Evolutionary conservation across 805 yeast species (phyloP).

Genomic region (Wickerhamomyces sydowiorum): DNA sequence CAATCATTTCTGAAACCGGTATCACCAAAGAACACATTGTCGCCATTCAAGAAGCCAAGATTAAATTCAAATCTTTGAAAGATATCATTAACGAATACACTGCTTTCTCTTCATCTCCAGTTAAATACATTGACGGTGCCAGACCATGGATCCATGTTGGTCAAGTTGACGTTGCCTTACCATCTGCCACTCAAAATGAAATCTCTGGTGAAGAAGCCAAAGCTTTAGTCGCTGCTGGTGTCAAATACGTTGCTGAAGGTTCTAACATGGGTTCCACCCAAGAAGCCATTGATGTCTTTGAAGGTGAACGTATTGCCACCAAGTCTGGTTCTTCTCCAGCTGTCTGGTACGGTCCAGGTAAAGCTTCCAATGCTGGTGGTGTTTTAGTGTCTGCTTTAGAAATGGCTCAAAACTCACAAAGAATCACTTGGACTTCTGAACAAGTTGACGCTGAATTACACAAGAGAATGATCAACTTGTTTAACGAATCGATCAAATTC

Average conservation of each 20-base stretch:
- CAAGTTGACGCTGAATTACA: slow-evolving; percentile 89
- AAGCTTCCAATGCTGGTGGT: slow-evolving; percentile 99
- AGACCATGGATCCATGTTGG: slow-evolving; percentile 96
- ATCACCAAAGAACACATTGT: slow-evolving; percentile 77
- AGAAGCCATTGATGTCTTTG: slow-evolving; percentile 94
- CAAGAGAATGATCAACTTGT: slow-evolving; percentile 89
- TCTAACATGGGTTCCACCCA: slow-evolving; percentile 99
- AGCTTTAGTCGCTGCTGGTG: slow-evolving; percentile 88
- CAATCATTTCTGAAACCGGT: slow-evolving; percentile 74
- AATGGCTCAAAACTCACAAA: slow-evolving; percentile 99
- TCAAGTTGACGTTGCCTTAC: slow-evolving; percentile 90
- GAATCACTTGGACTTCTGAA: slow-evolving; percentile 86
- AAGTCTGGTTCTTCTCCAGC: slow-evolving; percentile 37
- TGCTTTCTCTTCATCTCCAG: slow-evolving; percentile 50
- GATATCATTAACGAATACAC: slow-evolving; percentile 54
- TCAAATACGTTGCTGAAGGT: slow-evolving; percentile 95
- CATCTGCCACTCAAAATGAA: slow-evolving; percentile 98
- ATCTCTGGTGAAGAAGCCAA: slow-evolving; percentile 95
- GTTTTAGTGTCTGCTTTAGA: slow-evolving; percentile 97
- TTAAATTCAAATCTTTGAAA: slow-evolving; percentile 71
- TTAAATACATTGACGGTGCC: slow-evolving; percentile 85
- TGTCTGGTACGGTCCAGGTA: slow-evolving; percentile 99
- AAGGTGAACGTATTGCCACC: slow-evolving; percentile 60
- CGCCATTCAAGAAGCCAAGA: slow-evolving; percentile 71
- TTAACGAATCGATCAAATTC: slow-evolving; percentile 86